Conservation (phyloP, 2,329 filamentous ascomycete genomes). For the Aspergillus alliaceus region DNA sequence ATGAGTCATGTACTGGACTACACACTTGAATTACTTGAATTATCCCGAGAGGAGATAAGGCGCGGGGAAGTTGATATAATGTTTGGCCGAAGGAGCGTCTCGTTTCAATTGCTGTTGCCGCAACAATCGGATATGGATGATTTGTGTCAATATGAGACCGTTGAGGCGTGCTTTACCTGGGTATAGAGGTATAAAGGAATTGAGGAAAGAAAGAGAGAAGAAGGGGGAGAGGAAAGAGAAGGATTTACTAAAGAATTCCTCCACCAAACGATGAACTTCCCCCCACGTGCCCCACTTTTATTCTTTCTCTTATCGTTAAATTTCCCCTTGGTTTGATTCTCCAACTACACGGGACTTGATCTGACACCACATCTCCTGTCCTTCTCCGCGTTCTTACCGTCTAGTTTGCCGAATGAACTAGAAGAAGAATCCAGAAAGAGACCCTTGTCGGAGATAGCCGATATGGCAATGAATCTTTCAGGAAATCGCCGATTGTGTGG, state of each 20-base stretch:
- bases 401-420: neutral
- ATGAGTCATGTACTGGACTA: neutral
- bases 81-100: neutral
- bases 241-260: slow-evolving; percentile 6
- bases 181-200: neutral
- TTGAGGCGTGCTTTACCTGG: neutral
- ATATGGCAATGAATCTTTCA: neutral
- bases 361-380: no score
- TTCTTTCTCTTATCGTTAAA: neutral
- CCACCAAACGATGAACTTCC: neutral
- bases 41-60: slow-evolving; percentile 2
- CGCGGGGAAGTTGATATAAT: slow-evolving; percentile 7
- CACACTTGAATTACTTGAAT: slow-evolving; percentile 3
- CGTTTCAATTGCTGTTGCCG: neutral
- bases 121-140: neutral
- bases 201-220: neutral
- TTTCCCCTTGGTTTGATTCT: neutral
- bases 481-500: neutral
- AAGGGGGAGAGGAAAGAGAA: neutral
- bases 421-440: neutral
- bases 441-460: neutral
- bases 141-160: neutral
- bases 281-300: slow-evolving; percentile 5
- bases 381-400: neutral
- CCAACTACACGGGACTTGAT: neutral